Evolutionary conservation across 2,329 filamentous ascomycete genomes (phyloP).

Genomic region (Sporothrix pseudoabietina): DNA sequence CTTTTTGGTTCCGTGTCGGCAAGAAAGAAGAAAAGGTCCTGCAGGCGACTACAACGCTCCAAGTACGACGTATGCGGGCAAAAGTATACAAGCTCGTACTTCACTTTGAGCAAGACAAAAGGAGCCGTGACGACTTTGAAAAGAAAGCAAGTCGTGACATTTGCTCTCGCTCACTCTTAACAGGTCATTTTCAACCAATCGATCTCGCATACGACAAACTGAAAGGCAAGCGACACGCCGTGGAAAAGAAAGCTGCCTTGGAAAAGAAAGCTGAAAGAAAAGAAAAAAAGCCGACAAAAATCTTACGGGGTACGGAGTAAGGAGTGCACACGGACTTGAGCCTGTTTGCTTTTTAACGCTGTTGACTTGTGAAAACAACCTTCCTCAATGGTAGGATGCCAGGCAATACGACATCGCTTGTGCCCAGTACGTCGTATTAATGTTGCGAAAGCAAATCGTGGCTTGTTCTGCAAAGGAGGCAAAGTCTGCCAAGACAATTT

Average conservation of each 20-base stretch:
- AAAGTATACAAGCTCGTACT: background rate
- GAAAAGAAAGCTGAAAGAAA: background rate
- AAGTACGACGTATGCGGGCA: background rate
- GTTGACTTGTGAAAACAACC: background rate
- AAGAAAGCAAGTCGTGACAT: background rate
- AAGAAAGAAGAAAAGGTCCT: background rate
- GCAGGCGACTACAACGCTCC: slow-evolving; percentile 8
- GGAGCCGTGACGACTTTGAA: background rate
- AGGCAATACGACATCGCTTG: slow-evolving; percentile 19
- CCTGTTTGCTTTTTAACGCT: background rate
- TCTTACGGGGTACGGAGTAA: background rate
- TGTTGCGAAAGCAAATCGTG: background rate
- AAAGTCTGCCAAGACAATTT: background rate
- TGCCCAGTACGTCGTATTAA: slow-evolving; percentile 13
- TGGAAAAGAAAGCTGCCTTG: background rate
- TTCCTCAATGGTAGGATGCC: background rate
- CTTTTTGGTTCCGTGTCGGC: background rate
- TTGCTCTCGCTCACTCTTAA: background rate
- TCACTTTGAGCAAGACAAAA: background rate
- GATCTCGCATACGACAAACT: slow-evolving; percentile 1
- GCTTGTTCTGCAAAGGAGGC: background rate
- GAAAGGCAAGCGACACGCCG: background rate
- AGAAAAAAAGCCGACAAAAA: background rate
- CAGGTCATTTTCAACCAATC: background rate
- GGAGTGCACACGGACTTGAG: background rate